These are phyloP conservation scores for Eutrema heterophyllum DNA, from an alignment of 345 rosid species.

Conservation along the genomic window DNA sequence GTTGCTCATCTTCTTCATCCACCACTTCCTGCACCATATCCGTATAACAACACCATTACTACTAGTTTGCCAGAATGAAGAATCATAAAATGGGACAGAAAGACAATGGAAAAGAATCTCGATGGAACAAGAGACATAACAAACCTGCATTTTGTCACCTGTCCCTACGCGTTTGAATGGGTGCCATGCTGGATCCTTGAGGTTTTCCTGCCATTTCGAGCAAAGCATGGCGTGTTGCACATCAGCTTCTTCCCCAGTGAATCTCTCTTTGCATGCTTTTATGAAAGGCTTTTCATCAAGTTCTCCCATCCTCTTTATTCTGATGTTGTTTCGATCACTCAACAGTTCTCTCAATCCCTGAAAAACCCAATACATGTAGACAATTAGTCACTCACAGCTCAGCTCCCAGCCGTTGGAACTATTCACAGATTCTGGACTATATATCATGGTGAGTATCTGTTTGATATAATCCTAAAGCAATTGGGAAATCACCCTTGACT, in stretches of 20 bases:
- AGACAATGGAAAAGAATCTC: background rate
- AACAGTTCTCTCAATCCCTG: slow-evolving; percentile 51
- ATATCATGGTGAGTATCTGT: background rate
- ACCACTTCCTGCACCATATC: slow-evolving; percentile 54
- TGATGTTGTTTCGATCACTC: slow-evolving; percentile 37
- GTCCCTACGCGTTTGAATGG: slow-evolving; percentile 49
- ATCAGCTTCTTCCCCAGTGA: slow-evolving; percentile 42
- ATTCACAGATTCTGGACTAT: background rate
- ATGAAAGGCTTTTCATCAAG: slow-evolving; percentile 54
- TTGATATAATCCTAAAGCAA: background rate
- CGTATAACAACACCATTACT: background rate
- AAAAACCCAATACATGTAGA: background rate
- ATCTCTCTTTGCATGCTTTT: slow-evolving; percentile 50
- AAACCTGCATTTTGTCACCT: slow-evolving; percentile 31
- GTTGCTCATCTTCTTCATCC: slow-evolving; percentile 64
- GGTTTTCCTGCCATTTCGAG: slow-evolving; percentile 66
- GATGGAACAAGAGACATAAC: slow-evolving; percentile 4
- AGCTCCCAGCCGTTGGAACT: background rate
- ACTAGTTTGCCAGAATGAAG: background rate
- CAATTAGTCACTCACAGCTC: background rate
- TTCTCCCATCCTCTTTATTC: slow-evolving; percentile 82
- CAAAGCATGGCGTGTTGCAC: slow-evolving; percentile 47
- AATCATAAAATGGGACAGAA: background rate
- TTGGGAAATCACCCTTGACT: background rate
- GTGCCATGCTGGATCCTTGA: slow-evolving; percentile 58